Conservation (phyloP, 192 early-diverging fungal genomes). For the Mortierella alpina region DNA sequence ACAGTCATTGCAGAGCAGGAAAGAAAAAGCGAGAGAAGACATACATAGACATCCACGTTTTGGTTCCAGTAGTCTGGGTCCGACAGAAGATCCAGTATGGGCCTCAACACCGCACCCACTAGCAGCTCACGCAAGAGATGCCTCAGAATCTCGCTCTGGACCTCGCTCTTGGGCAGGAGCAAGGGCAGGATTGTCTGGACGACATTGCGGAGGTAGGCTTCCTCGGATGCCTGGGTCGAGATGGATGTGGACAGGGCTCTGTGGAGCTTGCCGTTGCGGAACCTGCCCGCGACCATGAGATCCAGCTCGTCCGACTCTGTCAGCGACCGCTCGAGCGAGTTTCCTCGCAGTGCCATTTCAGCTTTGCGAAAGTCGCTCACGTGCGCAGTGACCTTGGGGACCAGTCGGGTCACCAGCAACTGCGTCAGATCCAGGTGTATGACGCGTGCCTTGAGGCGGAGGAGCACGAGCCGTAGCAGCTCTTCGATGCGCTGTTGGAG, state of each 20-base stretch:
- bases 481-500: conserved; percentile 64
- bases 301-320: conserved; percentile 69
- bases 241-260: conserved; percentile 63
- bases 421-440: conserved; percentile 70
- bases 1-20: conserved; percentile 6
- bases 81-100: conserved; percentile 71
- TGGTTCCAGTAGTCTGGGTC: conserved; percentile 94
- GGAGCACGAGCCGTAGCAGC: conserved; percentile 54
- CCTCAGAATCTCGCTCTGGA: conserved; percentile 66
- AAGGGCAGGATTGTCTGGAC: conserved; percentile 72
- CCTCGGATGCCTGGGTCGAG: conserved; percentile 58
- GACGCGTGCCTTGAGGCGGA: conserved; percentile 53
- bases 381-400: conserved; percentile 81
- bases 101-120: conserved; percentile 73
- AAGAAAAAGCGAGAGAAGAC: conserved; percentile 6
- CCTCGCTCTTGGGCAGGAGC: conserved; percentile 70
- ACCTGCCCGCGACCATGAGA: conserved; percentile 66
- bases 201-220: conserved; percentile 71
- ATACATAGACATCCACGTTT: conserved; percentile 73
- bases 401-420: conserved; percentile 67
- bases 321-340: conserved; percentile 58
- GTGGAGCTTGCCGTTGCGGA: conserved; percentile 67
- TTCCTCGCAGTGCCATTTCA: conserved; percentile 62
- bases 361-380: conserved; percentile 71
- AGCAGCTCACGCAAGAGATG: conserved; percentile 83